phyloP scores from a whole-genome alignment of 1,139 yeast genomes.

The Hyphopichia burtonii region DNA sequence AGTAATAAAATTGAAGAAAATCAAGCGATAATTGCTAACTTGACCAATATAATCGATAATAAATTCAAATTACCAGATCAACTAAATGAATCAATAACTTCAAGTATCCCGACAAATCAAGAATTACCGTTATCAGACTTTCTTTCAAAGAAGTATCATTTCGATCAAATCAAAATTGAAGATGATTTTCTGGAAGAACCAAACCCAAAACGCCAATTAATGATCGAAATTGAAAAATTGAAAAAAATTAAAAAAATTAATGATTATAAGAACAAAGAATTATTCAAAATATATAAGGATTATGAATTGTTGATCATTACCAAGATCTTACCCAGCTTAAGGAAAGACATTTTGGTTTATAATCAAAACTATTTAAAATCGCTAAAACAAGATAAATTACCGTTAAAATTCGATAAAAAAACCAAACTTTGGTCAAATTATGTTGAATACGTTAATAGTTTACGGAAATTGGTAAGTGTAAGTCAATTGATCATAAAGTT shows the following conservation, averaged over 20 bases:
- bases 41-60: conserved; percentile 25
- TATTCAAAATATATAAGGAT: conserved; percentile 20
- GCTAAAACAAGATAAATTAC: not conserved
- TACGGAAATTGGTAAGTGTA: conserved; percentile 11
- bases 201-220: conserved; percentile 17
- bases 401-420: conserved; percentile 10
- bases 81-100: conserved; percentile 4
- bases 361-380: conserved; percentile 2
- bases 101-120: not conserved
- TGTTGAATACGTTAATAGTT: conserved; percentile 10
- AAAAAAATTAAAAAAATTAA: conserved; percentile 17
- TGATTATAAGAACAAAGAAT: conserved; percentile 19
- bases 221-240: conserved; percentile 27
- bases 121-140: conserved; percentile 13
- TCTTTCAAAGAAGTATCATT: conserved; percentile 15
- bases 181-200: conserved; percentile 6
- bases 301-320: conserved; percentile 29
- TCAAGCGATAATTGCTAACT: conserved; percentile 19
- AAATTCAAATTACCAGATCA: conserved; percentile 20
- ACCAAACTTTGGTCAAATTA: conserved; percentile 16
- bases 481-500: conserved; percentile 10
- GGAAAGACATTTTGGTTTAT: conserved; percentile 18
- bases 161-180: conserved; percentile 9
- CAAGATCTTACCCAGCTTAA: conserved; percentile 29
- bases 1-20: conserved; percentile 23